Percentiles rank a stretch among this genome's conserved stretches.
Conservation (phyloP, 495 filamentous ascomycete genomes). For the Hypomontagnella submonticulosa region DNA sequence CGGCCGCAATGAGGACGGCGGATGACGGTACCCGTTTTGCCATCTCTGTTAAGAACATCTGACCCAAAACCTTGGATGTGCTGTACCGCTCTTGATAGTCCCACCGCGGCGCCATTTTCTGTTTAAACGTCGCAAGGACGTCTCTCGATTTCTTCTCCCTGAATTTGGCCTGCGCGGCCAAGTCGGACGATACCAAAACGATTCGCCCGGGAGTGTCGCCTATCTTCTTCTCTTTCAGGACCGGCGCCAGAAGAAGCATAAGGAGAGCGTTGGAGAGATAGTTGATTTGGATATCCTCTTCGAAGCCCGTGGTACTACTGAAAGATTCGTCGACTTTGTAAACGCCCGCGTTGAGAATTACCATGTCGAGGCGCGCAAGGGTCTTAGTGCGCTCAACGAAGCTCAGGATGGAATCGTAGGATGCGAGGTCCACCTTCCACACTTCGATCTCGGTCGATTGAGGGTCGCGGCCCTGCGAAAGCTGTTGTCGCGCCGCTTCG, state of each 20-base stretch:
- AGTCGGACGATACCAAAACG: constrained; percentile 49
- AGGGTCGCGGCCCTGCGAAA: not conserved
- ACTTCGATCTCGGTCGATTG: constrained; percentile 50
- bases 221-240: constrained; percentile 49
- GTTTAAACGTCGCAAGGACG: constrained; percentile 51
- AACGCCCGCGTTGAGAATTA: constrained; percentile 60
- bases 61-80: constrained; percentile 53
- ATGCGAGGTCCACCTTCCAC: constrained; percentile 60
- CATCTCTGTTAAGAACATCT: constrained; percentile 54
- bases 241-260: constrained; percentile 52
- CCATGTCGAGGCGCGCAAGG: constrained; percentile 54
- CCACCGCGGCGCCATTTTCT: constrained; percentile 30
- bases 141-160: constrained; percentile 41
- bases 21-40: constrained; percentile 37
- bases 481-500: constrained; percentile 46
- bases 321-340: constrained; percentile 7
- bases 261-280: constrained; percentile 55
- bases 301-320: constrained; percentile 45
- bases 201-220: constrained; percentile 43
- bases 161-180: constrained; percentile 49
- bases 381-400: constrained; percentile 52
- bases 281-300: constrained; percentile 55
- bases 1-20: constrained; percentile 21
- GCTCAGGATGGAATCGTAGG: constrained; percentile 49
- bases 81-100: constrained; percentile 41